Evolutionary conservation across 1,139 yeast species (phyloP).

Genomic region (Kluyveromyces marxianus): DNA sequence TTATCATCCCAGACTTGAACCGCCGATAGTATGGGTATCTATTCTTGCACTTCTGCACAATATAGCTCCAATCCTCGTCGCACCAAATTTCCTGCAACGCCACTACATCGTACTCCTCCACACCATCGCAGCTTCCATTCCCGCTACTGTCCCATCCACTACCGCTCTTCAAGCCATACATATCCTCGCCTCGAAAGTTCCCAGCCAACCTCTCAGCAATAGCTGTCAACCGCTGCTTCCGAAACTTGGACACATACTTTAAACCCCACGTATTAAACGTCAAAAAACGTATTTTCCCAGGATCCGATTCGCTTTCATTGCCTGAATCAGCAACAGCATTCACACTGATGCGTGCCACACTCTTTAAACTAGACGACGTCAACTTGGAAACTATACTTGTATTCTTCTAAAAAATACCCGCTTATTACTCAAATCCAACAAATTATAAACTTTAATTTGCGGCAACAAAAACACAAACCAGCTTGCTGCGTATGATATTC

Average conservation of each 20-base stretch:
- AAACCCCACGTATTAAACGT: slow-evolving; percentile 88
- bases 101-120: slow-evolving; percentile 62
- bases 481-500: too few relatives aligned
- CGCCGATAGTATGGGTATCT: slow-evolving; percentile 59
- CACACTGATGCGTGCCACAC: neutral
- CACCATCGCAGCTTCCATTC: slow-evolving; percentile 1
- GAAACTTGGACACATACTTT: slow-evolving; percentile 64
- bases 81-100: slow-evolving; percentile 96
- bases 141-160: slow-evolving; percentile 4
- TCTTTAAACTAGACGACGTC: neutral
- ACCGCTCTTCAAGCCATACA: too few relatives aligned
- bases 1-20: slow-evolving; percentile 73
- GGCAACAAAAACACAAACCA: too few relatives aligned
- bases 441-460: too few relatives aligned
- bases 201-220: slow-evolving; percentile 61
- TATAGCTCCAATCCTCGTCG: slow-evolving; percentile 67
- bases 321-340: neutral
- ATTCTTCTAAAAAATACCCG: too few relatives aligned
- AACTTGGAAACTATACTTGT: neutral
- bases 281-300: slow-evolving; percentile 38
- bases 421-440: too few relatives aligned
- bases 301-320: slow-evolving; percentile 3
- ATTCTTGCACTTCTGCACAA: slow-evolving; percentile 40
- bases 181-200: slow-evolving; percentile 6
- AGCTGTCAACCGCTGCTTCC: slow-evolving; percentile 59